Base-by-base conservation (phyloP, 2,329 filamentous ascomycete genomes). In the Lasiodiplodia gonubiensis region DNA sequence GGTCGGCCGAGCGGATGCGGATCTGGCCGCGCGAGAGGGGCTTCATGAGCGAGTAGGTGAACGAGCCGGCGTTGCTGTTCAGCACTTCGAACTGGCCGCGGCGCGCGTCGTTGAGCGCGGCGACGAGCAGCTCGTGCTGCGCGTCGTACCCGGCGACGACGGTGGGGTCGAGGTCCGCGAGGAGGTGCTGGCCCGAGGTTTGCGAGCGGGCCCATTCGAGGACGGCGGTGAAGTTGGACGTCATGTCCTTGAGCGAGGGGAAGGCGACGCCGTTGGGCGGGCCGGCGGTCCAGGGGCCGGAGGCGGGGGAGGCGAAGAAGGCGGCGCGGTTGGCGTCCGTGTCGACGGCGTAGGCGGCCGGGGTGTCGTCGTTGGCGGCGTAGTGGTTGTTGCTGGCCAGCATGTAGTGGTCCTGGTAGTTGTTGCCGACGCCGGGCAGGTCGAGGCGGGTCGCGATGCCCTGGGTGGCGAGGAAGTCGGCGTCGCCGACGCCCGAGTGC, bases 401-500 rank as follows among this genome's bases (percentile, higher is more conserved):
- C 59, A 51, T 48, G 39, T 60, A 55, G 53, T 55, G 73, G 37
- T 76, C 74, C 59, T 76, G 74, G 46, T 77, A 74, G 39, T 78
- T 78, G 18, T 74, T 70, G 4, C 76, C 76, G 1, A 77, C 75
- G 4, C 72, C 74, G 1, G 72, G 71, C 48, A 76, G 69, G 53
- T 76, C 70, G 23, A 71, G 70, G 59, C 74, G 75, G 1, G 77
- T 71, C 0, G 55, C 63, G 18, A 78, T 68, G 49, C 54, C 33
- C 33, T 46, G 21, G 16, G 55, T 23, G 3, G 55, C 42, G 5
- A 67, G 25, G 37, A 85, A 71, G 0, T 78, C 72, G 3, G 78
- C 76, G 54, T 81, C 78, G 4, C 88, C 88, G 48, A 90, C 82
- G 0, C 88, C 88, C 0, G 86, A 89, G 2, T 89, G 78, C 70